Evolutionary conservation across 2,329 filamentous ascomycete species (phyloP).

Genomic region (Verticillium longisporum): DNA sequence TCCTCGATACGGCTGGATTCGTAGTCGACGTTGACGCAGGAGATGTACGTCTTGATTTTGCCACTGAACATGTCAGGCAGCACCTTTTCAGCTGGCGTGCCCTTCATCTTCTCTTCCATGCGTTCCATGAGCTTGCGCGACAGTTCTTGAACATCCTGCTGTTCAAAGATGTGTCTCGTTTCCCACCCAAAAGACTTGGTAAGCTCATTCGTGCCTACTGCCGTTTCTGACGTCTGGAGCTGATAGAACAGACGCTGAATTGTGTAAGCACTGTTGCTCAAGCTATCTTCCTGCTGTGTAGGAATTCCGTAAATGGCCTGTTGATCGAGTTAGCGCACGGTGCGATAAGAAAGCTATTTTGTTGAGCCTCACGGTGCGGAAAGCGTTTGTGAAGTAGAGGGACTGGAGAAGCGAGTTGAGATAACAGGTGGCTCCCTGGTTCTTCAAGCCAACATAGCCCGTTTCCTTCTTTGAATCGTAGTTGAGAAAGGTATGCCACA

Average conservation of each 20-base stretch:
- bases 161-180: slow-evolving; percentile 94
- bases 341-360: not conserved
- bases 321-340: not conserved
- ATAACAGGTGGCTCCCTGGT: slow-evolving; percentile 91
- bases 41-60: slow-evolving; percentile 98
- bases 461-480: slow-evolving; percentile 99
- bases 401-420: slow-evolving; percentile 80
- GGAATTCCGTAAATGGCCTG: slow-evolving; percentile 96
- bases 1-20: slow-evolving; percentile 94
- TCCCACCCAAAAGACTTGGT: slow-evolving; percentile 99
- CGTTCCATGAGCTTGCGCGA: slow-evolving; percentile 96
- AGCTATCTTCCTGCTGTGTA: slow-evolving; percentile 74
- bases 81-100: slow-evolving; percentile 82
- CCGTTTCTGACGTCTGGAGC: slow-evolving; percentile 75
- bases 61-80: slow-evolving; percentile 89
- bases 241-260: slow-evolving; percentile 92
- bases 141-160: slow-evolving; percentile 96
- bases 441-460: slow-evolving; percentile 91
- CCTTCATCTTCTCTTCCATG: slow-evolving; percentile 97
- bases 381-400: slow-evolving; percentile 82
- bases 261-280: slow-evolving; percentile 85
- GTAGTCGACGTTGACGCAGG: slow-evolving; percentile 96
- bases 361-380: slow-evolving; percentile 64
- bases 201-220: slow-evolving; percentile 86
- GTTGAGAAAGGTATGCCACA: slow-evolving; percentile 88